Conservation (phyloP, 495 filamentous ascomycete genomes). For the Evernia prunastri region DNA sequence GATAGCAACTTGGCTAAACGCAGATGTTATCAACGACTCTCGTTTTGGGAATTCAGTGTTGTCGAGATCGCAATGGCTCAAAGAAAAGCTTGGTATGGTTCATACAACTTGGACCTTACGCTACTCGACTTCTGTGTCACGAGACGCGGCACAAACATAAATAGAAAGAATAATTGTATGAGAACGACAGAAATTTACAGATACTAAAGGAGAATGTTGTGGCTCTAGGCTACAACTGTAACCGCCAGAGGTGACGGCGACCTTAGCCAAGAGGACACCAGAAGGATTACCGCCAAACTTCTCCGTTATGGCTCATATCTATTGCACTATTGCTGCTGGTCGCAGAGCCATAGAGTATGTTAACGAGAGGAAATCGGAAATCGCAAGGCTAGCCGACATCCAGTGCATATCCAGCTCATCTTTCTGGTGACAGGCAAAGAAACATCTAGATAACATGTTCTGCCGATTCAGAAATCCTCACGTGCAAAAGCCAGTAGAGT, state of each 20-base stretch:
- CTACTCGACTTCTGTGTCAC: no score
- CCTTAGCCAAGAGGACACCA: neutral
- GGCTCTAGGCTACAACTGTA: neutral
- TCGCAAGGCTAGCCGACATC: neutral
- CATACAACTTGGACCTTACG: no score
- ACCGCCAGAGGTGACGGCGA: neutral
- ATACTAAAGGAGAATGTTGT: neutral
- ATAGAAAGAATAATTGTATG: neutral
- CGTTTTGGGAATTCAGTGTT: no score
- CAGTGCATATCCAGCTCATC: neutral
- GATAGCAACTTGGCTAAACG: neutral
- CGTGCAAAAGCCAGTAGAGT: neutral
- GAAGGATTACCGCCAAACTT: neutral
- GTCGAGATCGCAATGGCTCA: no score
- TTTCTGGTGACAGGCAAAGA: neutral
- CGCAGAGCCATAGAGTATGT: neutral
- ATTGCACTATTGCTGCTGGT: neutral
- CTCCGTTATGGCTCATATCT: neutral
- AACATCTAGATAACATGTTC: conserved; percentile 1
- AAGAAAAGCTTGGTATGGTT: no score
- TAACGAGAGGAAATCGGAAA: neutral
- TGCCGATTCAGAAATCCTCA: neutral
- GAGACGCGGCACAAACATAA: no score
- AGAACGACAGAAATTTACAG: neutral
- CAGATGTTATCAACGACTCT: no score